Percentiles rank a stretch among this genome's conserved stretches.
Conservation (phyloP, 116 monocot species). For the Zostera marina region DNA sequence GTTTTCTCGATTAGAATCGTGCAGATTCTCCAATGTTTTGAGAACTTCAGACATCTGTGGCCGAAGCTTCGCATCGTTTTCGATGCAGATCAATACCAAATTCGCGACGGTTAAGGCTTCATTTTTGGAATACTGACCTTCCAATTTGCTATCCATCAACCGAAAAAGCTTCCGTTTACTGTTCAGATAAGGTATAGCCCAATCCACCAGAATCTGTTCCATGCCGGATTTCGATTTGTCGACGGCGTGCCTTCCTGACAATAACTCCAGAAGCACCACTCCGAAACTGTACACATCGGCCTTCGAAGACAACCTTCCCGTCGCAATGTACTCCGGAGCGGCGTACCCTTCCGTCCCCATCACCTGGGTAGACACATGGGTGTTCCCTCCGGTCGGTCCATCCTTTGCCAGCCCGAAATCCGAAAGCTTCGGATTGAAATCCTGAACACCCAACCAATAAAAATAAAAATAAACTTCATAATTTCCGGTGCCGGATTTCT, state of each 20-base stretch:
- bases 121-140: slow-evolving; percentile 54
- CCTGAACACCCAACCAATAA: too few species aligned
- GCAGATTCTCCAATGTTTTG: slow-evolving; percentile 21
- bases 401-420: slow-evolving; percentile 58
- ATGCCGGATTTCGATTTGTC: slow-evolving; percentile 38
- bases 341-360: slow-evolving; percentile 87
- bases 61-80: slow-evolving; percentile 30
- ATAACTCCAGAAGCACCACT: slow-evolving; percentile 53
- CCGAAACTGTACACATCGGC: slow-evolving; percentile 98
- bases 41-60: slow-evolving; percentile 55
- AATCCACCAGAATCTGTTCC: slow-evolving; percentile 66
- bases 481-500: too few species aligned
- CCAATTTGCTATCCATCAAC: slow-evolving; percentile 61
- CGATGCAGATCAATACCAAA: slow-evolving; percentile 42
- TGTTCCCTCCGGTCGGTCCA: slow-evolving; percentile 25
- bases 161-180: slow-evolving; percentile 48
- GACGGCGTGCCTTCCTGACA: slow-evolving; percentile 46
- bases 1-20: not conserved
- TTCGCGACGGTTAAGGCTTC: slow-evolving; percentile 28
- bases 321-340: slow-evolving; percentile 73
- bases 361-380: slow-evolving; percentile 50
- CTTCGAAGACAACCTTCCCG: slow-evolving; percentile 42
- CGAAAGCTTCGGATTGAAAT: slow-evolving; percentile 40
- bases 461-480: too few species aligned
- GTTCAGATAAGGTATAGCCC: slow-evolving; percentile 44